Evolutionary conservation across 768 basidiomycete genomes (phyloP), one percentile per base, ranked within the genome.

Genomic region (Symmetrospora coprosmae): DNA sequence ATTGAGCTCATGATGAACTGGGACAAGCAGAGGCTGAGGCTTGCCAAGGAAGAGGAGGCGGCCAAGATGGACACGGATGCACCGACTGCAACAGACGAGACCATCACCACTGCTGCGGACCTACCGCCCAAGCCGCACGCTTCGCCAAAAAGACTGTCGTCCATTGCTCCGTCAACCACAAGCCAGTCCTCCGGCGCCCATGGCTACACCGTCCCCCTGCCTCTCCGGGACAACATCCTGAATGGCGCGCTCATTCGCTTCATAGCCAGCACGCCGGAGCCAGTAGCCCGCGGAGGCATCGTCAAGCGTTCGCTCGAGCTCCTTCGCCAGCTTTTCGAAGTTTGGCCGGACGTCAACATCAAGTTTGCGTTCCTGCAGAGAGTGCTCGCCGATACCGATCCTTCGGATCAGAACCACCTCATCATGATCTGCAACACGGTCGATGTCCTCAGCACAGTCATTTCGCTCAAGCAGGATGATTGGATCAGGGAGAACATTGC

Each of bases 1-100:
- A 77, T 91, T 14, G 89, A 94, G 70, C 82, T 90, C 38, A 84
- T 99, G 34, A 87, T 89, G 69, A 80, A 82, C 39, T 99, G 94
- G 94, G 94, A 97, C 71, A 70, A 69, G 64, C 66, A 70, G 46
- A 70, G 76, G 21, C 62, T 74, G 60, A 64, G 66, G 34, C 19
- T 61, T 3, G 50, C 61, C 16, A 63, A 65, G 60, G 60, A 66
- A 48, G 68, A 67, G 35, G 56, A 62, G 25, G 41, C 35, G 21
- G 67, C 69, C 49, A 70, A 67, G 58, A 73, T 82, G 86, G 72
- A 79, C 79, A 72, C 77, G 77, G 61, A 74, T 68, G 65, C 60
- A n/a, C 64, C 52, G 25, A 59, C 60, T 2, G 37, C 60, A 35
- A 38, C 38, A 17, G 39, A 52, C 2, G 37, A 33, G 33, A 11